These are phyloP conservation scores for Fusarium stilboides DNA, from an alignment of 2,329 filamentous ascomycete genomes.

Conservation along the genomic window DNA sequence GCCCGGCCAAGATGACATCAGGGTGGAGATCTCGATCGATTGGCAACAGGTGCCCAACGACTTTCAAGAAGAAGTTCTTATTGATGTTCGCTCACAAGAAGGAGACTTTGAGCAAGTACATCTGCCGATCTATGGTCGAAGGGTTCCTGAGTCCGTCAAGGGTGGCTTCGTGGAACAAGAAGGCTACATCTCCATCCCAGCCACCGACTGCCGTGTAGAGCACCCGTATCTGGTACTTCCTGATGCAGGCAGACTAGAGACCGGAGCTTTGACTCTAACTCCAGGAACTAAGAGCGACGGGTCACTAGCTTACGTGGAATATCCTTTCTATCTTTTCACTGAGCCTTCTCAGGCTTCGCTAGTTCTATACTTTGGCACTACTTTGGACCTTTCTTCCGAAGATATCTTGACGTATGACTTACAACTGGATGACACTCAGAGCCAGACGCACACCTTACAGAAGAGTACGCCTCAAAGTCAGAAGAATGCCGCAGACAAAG, in stretches of 20 bases:
- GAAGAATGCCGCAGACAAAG: conserved; percentile 30
- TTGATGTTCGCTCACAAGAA: conserved; percentile 54
- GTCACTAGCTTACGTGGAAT: not conserved
- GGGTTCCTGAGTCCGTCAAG: conserved; percentile 64
- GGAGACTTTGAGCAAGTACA: conserved; percentile 63
- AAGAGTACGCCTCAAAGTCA: conserved; percentile 27
- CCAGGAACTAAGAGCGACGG: fast-evolving
- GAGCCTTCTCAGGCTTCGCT: not conserved
- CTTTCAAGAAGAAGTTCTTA: conserved; percentile 45
- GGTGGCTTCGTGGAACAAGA: conserved; percentile 74
- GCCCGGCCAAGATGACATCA: conserved; percentile 48
- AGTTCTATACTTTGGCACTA: conserved; percentile 28
- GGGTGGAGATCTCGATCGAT: conserved; percentile 38
- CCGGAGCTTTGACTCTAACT: conserved; percentile 29
- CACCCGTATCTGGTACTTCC: conserved; percentile 27
- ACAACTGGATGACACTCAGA: not conserved
- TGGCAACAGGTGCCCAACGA: conserved; percentile 59
- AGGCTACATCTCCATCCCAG: conserved; percentile 57
- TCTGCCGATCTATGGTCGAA: conserved; percentile 68
- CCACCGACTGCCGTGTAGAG: not conserved
- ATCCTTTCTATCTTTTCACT: conserved; percentile 36
- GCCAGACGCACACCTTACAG: conserved; percentile 8
- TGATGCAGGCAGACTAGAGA: conserved; percentile 28
- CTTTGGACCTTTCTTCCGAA: conserved; percentile 29
- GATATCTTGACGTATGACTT: conserved; percentile 31